Evolutionary conservation across 139 green algal genomes (phyloP).

Genomic region (Volvox reticuliferus): DNA sequence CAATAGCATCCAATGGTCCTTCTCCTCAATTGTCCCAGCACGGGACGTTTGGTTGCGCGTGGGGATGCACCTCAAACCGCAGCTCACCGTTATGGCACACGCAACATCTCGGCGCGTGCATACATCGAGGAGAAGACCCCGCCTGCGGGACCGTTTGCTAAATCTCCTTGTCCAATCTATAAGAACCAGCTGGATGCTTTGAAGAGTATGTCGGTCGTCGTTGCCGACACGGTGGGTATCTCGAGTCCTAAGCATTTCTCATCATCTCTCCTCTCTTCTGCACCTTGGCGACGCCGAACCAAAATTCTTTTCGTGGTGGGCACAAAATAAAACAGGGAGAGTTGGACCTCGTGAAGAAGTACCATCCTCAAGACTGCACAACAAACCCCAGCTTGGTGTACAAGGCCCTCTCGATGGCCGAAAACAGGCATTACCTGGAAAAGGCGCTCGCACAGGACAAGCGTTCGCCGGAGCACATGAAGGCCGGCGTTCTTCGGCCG

Average conservation of each 20-base stretch:
- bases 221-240: constrained; percentile 69
- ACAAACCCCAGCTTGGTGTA: constrained; percentile 89
- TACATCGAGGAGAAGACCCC: constrained; percentile 34
- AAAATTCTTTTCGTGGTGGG: neutral
- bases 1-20: neutral
- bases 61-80: neutral
- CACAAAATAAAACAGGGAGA: constrained; percentile 56
- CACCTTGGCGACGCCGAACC: neutral
- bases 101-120: neutral
- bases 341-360: constrained; percentile 74
- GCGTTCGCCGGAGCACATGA: neutral
- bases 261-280: too few relatives aligned
- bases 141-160: neutral
- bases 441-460: constrained; percentile 70
- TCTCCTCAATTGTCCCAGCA: neutral
- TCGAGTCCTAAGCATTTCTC: neutral
- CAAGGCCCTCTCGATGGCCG: constrained; percentile 79
- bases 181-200: constrained; percentile 64
- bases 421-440: constrained; percentile 76
- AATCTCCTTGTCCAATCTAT: neutral
- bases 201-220: constrained; percentile 62
- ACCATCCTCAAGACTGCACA: constrained; percentile 75
- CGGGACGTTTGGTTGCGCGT: neutral
- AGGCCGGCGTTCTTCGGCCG: constrained; percentile 45
- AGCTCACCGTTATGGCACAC: neutral